Percentiles rank a stretch among this genome's conserved stretches.
phyloP scores from a whole-genome alignment of 1,284 basidiomycete species.

The Rhodotorula sp. region DNA sequence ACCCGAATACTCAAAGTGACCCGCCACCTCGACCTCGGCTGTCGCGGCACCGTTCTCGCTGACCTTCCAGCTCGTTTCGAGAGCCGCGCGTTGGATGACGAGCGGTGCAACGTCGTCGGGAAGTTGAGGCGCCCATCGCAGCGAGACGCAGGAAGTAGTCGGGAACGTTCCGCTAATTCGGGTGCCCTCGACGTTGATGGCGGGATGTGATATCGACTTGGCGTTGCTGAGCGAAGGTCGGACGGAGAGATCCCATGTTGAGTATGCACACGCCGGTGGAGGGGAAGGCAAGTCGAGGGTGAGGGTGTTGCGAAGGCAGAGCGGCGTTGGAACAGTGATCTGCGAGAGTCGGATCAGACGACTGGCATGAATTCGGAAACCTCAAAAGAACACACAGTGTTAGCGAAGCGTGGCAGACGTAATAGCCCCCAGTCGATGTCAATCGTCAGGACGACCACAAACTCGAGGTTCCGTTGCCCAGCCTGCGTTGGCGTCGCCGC shows the following conservation, averaged over 20 bases:
- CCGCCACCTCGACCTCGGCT: constrained; percentile 2
- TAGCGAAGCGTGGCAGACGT: constrained; percentile 23
- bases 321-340: constrained; percentile 25
- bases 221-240: constrained; percentile 17
- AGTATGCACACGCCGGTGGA: background rate
- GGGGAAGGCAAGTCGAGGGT: constrained; percentile 14
- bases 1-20: constrained; percentile 7
- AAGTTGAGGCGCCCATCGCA: constrained; percentile 19
- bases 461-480: constrained; percentile 6
- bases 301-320: constrained; percentile 26
- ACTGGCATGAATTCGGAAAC: too few relatives aligned
- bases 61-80: constrained; percentile 16
- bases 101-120: background rate
- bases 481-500: background rate
- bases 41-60: background rate
- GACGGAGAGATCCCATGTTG: constrained; percentile 30
- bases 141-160: background rate
- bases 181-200: background rate
- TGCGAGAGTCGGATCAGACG: background rate
- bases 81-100: background rate
- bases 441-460: constrained; percentile 20
- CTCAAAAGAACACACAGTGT: too few relatives aligned
- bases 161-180: constrained; percentile 29
- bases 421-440: constrained; percentile 8
- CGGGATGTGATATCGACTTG: background rate